Evolutionary conservation across 2,329 filamentous ascomycete species (phyloP).

Genomic region (Elsinoe australis): DNA sequence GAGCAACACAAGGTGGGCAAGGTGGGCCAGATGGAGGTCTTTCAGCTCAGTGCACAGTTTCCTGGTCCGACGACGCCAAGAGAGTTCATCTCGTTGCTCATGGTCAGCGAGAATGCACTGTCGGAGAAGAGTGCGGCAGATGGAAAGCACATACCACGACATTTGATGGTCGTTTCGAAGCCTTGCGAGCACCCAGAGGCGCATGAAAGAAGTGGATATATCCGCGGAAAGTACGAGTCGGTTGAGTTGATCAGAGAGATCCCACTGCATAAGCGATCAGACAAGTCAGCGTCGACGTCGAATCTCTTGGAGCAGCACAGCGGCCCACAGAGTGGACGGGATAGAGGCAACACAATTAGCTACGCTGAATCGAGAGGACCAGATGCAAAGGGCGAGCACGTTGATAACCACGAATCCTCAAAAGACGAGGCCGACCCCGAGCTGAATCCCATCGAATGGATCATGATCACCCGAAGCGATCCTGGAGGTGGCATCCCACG

Average conservation of each 20-base stretch:
- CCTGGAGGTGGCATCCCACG: slow-evolving; percentile 80
- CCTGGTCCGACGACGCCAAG: slow-evolving; percentile 79
- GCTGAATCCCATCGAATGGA: slow-evolving; percentile 70
- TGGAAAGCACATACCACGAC: slow-evolving; percentile 45
- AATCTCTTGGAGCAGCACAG: slow-evolving; percentile 23
- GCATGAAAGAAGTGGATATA: slow-evolving; percentile 61
- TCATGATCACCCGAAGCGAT: slow-evolving; percentile 86
- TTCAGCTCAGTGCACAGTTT: slow-evolving; percentile 80
- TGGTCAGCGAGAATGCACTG: slow-evolving; percentile 55
- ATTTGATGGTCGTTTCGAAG: slow-evolving; percentile 82
- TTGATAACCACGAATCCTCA: slow-evolving; percentile 25
- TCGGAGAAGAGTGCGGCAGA: slow-evolving; percentile 37
- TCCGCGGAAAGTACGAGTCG: slow-evolving; percentile 81
- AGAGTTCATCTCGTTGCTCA: slow-evolving; percentile 75
- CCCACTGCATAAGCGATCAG: slow-evolving; percentile 41
- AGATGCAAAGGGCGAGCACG: slow-evolving; percentile 27
- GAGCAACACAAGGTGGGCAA: slow-evolving; percentile 55
- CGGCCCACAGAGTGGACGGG: slow-evolving; percentile 24
- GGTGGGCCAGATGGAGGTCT: slow-evolving; percentile 63
- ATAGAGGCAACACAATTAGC: slow-evolving; percentile 37
- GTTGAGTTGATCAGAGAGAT: slow-evolving; percentile 87
- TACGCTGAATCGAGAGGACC: slow-evolving; percentile 35
- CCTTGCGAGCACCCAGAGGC: slow-evolving; percentile 72
- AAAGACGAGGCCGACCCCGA: slow-evolving; percentile 33
- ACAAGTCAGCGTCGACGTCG: slow-evolving; percentile 29